Base-by-base conservation (phyloP, 305 asterid species). In the Fraxinus ornus region DNA sequence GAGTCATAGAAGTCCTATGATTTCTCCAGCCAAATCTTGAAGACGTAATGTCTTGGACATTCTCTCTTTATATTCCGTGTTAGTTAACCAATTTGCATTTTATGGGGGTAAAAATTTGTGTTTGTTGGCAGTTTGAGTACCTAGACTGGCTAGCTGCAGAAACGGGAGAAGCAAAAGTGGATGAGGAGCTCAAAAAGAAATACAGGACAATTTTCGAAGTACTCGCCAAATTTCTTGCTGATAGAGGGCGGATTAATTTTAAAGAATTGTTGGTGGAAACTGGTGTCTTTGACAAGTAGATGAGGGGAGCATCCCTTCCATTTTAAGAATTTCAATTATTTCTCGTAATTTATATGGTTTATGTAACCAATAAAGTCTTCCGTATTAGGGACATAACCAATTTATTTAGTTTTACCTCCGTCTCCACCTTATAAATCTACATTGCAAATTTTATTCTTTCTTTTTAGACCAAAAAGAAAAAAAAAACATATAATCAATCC, bases 101-200 rank as follows among this genome's bases (percentile, higher is more conserved):
- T 57, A 10, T 41, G 52, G 52, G 52, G 52, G 52, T 41, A 10
- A 41, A 41, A 41, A 41, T 9, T 66, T 66, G 36, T 32, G 41
- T 71, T 15, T 71, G 12, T 71, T 30, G 36, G 60, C 89, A 91
- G 93, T 66, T 89, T 13, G 93, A 86, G 19, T 92, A 92, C 88
- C 41, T 89, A 86, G 94, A 89, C 26, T 87, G 90, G 91, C 24
- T 89, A 17, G 89, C 92, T 17, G 81, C 78, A 79, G 85, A 90
- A 85, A 85, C 79, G 21, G 97, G 92, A 80, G 28, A 78, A 15
- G 77, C 77, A 37, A 80, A 85, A 68, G 83, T 88, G 60, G 89
- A 83, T 36, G 88, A 84, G 60, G 26, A 28, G 64, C 3, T 85
- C 13, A 82, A 85, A 78, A 78, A 76, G 24, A 39, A 82, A n/a